A percentile compares a stretch with the other conserved stretches of the same genome.
phyloP scores from a whole-genome alignment of 495 filamentous ascomycete species.

The Neurospora discreta region DNA sequence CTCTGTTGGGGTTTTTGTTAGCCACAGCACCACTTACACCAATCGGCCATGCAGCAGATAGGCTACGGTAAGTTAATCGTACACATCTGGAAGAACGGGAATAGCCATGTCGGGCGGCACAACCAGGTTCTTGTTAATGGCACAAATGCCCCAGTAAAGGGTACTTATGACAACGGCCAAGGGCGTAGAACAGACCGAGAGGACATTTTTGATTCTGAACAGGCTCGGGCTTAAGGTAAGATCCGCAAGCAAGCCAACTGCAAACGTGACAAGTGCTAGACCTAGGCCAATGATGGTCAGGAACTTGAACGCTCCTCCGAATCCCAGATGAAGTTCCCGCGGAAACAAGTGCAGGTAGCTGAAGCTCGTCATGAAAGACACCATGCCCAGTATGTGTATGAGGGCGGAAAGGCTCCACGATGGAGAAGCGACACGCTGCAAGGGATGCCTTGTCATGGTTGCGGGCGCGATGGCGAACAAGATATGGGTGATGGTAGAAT shows the following conservation, averaged over 20 bases:
- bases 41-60: not conserved
- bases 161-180: slow-evolving; percentile 71
- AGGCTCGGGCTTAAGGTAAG: slow-evolving; percentile 51
- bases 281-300: slow-evolving; percentile 73
- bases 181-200: slow-evolving; percentile 63
- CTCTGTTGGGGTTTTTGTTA: slow-evolving; percentile 9
- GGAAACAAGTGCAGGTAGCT: slow-evolving; percentile 38
- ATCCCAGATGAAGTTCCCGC: slow-evolving; percentile 49
- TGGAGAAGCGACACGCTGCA: slow-evolving; percentile 63
- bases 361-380: slow-evolving; percentile 59
- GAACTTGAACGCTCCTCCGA: slow-evolving; percentile 78
- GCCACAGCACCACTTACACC: not conserved
- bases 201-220: slow-evolving; percentile 62
- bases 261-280: slow-evolving; percentile 58
- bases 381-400: slow-evolving; percentile 58
- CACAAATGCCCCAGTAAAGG: slow-evolving; percentile 72
- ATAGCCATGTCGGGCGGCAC: slow-evolving; percentile 36
- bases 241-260: slow-evolving; percentile 63
- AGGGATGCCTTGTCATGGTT: slow-evolving; percentile 42
- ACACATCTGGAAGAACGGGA: slow-evolving; percentile 47
- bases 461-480: not conserved
- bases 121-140: slow-evolving; percentile 49
- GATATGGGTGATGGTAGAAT: not conserved
- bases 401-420: slow-evolving; percentile 56
- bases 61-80: not conserved